Evolutionary conservation across 257 asterid species (phyloP).

Genomic region (Nicotiana noctiflora): DNA sequence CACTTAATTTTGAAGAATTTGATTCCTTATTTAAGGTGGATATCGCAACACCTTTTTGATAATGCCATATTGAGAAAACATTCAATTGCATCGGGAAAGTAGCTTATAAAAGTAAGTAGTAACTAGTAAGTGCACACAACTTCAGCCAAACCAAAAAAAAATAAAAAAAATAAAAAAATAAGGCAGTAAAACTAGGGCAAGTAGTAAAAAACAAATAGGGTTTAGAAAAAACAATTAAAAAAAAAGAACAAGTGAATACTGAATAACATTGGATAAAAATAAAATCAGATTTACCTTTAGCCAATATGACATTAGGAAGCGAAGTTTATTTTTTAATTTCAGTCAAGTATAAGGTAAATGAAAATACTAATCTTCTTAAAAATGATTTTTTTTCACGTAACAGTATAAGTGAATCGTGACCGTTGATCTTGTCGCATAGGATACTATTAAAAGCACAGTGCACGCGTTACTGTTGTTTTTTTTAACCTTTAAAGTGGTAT

Average conservation of each 20-base stretch:
- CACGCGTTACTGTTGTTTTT: neutral
- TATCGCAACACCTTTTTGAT: neutral
- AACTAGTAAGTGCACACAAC: neutral
- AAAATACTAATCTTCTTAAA: no score
- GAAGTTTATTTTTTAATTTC: no score
- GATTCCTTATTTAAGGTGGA: neutral
- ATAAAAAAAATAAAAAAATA: no score
- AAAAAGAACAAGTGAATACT: no score
- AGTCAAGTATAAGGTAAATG: no score
- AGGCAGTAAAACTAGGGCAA: no score
- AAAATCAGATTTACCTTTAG: no score
- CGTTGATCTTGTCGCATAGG: neutral
- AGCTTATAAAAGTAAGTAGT: neutral
- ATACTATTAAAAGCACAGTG: neutral
- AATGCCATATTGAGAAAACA: neutral
- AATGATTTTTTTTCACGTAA: neutral
- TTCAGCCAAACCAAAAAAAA: neutral
- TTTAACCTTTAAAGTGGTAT: neutral
- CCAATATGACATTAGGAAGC: no score
- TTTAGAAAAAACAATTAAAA: no score
- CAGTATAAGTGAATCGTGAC: neutral
- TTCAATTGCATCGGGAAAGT: neutral
- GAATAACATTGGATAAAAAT: no score
- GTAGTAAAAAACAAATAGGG: no score
- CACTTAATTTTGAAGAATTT: neutral